Evolutionary conservation across 139 green algal genomes (phyloP).

Genomic region (Volvox reticuliferus): DNA sequence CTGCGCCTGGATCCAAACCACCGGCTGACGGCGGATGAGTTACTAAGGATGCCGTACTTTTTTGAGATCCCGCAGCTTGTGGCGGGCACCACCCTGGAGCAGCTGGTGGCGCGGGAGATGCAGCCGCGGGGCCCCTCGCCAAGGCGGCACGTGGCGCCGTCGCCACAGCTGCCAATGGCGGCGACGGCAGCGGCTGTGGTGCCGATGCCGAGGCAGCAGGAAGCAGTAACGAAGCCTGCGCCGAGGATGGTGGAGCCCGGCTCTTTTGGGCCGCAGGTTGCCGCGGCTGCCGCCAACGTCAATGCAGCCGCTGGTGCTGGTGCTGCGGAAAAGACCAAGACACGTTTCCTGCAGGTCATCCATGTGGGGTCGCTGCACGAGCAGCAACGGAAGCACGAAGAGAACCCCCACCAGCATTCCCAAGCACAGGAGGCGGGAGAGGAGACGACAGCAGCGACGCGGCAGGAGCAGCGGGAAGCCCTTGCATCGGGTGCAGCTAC

Average conservation of each 20-base stretch:
- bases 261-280: neutral
- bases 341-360: neutral
- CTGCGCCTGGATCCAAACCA: neutral
- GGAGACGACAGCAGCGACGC: too few species aligned
- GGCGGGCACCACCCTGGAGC: constrained; percentile 8
- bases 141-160: neutral
- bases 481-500: neutral
- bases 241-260: neutral
- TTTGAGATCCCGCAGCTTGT: constrained; percentile 35
- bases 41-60: constrained; percentile 40
- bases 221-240: neutral
- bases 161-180: neutral
- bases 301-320: neutral
- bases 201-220: neutral
- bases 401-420: too few species aligned
- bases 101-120: neutral
- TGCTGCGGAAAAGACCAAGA: neutral
- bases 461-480: neutral
- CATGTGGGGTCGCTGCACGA: neutral
- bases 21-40: constrained; percentile 20
- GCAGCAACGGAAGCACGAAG: neutral
- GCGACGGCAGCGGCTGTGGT: neutral
- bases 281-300: neutral
- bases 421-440: too few species aligned
- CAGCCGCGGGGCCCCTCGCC: neutral